Conservation (phyloP, 106 monocot genomes). For the Allium cepa region DNA sequence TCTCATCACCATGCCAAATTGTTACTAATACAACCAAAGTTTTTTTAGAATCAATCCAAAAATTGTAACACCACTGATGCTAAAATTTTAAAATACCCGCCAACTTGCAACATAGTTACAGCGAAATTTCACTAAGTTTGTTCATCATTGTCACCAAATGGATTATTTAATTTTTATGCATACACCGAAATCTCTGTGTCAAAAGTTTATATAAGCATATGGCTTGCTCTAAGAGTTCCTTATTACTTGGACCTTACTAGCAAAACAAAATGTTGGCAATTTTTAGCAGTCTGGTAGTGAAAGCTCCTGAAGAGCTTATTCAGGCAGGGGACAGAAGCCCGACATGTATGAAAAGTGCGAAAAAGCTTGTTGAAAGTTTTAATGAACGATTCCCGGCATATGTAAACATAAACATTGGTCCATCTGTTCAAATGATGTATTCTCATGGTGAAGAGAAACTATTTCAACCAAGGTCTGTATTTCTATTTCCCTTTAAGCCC, state of each 20-base stretch:
- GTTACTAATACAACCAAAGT: neutral
- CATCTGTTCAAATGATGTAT: constrained; percentile 6
- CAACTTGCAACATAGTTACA: neutral
- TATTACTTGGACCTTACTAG: neutral
- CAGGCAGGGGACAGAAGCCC: constrained; percentile 16
- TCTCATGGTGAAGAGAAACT: constrained; percentile 6
- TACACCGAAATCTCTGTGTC: neutral
- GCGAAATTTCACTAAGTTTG: neutral
- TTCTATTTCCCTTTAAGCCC: neutral
- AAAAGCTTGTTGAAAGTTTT: constrained; percentile 8
- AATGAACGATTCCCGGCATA: neutral
- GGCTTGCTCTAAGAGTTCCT: constrained; percentile 2
- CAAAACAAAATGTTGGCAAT: constrained; percentile 10
- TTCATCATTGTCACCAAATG: too few relatives aligned
- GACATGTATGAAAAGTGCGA: constrained; percentile 6
- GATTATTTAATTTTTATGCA: too few relatives aligned
- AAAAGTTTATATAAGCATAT: constrained; percentile 1
- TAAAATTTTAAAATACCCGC: neutral
- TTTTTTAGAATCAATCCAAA: constrained; percentile 7
- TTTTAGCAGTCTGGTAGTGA: constrained; percentile 9
- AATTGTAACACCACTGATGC: neutral
- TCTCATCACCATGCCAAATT: neutral
- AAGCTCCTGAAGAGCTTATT: constrained; percentile 19
- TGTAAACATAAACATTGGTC: neutral
- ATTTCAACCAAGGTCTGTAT: constrained; percentile 11